phyloP scores from a whole-genome alignment of 306 rosid species.

The Vigna reflexopilosa region DNA sequence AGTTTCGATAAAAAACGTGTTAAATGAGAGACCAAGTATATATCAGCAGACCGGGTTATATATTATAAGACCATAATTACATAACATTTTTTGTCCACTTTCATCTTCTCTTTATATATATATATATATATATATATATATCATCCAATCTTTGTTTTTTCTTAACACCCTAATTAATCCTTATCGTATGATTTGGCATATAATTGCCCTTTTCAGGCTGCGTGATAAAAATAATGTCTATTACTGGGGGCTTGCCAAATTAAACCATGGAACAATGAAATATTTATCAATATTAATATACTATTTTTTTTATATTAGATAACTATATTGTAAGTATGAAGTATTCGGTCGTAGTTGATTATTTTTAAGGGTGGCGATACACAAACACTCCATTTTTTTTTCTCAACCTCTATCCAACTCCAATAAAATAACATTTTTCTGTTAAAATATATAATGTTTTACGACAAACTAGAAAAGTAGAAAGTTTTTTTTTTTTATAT shows the following conservation, averaged over 20 bases:
- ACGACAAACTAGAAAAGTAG: too few species aligned
- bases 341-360: too few species aligned
- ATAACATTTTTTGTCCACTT: neutral
- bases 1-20: conserved; percentile 20
- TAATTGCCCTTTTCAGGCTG: neutral
- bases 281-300: conserved; percentile 11
- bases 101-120: neutral
- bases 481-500: too few species aligned
- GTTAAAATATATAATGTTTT: too few species aligned
- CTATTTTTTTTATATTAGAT: too few species aligned
- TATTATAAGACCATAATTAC: conserved; percentile 23
- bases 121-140: neutral
- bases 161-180: conserved; percentile 2
- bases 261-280: conserved; percentile 29
- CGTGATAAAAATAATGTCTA: neutral
- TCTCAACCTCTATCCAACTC: too few species aligned
- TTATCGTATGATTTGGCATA: conserved; percentile 31
- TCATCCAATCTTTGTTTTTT: neutral
- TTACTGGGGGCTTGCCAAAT: conserved; percentile 30
- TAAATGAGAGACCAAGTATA: neutral
- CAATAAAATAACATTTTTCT: too few species aligned
- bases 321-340: too few species aligned
- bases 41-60: conserved; percentile 3
- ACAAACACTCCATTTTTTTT: too few species aligned
- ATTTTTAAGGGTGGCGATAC: too few species aligned